A percentile compares a stretch with the other conserved stretches of the same genome.
Conservation (phyloP, 2,329 filamentous ascomycete genomes). For the Cercospora sp. region DNA sequence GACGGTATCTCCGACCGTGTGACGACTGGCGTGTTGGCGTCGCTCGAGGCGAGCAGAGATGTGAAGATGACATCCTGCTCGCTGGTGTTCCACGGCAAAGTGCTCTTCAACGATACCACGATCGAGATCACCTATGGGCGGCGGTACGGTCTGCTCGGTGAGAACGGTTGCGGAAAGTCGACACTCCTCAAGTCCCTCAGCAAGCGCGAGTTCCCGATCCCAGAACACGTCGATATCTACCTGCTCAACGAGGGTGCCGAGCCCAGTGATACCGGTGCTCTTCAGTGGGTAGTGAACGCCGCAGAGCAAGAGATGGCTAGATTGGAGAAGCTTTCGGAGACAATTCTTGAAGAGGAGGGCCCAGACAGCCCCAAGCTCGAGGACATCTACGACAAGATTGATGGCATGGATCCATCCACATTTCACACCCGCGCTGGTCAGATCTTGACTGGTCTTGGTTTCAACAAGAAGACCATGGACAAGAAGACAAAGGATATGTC, state of each 20-base stretch:
- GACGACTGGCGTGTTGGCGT: constrained; percentile 93
- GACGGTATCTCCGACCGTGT: constrained; percentile 95
- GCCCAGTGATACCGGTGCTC: constrained; percentile 80
- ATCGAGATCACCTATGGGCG: constrained; percentile 91
- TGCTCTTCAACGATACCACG: constrained; percentile 89
- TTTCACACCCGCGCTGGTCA: constrained; percentile 94
- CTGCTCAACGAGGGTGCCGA: constrained; percentile 96
- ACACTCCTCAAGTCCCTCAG: constrained; percentile 96
- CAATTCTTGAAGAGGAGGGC: constrained; percentile 85
- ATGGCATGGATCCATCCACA: constrained; percentile 97
- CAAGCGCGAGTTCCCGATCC: constrained; percentile 90
- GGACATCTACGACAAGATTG: constrained; percentile 98
- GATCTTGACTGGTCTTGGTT: constrained; percentile 96
- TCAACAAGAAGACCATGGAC: constrained; percentile 96
- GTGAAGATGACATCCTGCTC: constrained; percentile 95
- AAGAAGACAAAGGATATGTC: constrained; percentile 99
- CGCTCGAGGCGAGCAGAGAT: constrained; percentile 80
- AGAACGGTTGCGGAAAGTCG: constrained; percentile 99
- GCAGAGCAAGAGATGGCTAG: constrained; percentile 89
- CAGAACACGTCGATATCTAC: constrained; percentile 96
- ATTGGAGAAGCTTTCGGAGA: constrained; percentile 84
- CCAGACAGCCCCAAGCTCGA: constrained; percentile 87
- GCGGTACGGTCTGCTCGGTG: constrained; percentile 90
- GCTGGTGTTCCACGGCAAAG: constrained; percentile 95
- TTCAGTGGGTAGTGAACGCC: constrained; percentile 96